Conservation (phyloP, 345 rosid genomes). For the Gossypium anomalum region DNA sequence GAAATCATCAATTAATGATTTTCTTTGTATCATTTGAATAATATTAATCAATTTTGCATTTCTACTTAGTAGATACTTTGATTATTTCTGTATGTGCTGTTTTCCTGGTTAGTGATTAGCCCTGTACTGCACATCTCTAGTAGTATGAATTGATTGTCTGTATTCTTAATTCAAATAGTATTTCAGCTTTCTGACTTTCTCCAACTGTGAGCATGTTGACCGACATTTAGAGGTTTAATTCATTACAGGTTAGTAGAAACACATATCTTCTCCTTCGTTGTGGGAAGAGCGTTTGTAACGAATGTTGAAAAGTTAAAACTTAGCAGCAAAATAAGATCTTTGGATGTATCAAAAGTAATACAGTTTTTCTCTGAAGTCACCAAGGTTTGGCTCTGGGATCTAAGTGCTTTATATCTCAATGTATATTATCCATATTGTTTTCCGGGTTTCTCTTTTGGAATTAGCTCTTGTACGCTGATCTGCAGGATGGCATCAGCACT, state of each 20-base stretch:
- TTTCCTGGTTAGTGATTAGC: neutral
- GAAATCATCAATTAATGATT: neutral
- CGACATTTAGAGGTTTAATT: constrained; percentile 29
- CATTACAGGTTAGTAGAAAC: constrained; percentile 96
- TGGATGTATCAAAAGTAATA: constrained; percentile 64
- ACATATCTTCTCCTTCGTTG: constrained; percentile 94
- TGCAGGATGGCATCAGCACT: constrained; percentile 80
- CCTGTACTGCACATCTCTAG: neutral
- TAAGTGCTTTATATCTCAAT: constrained; percentile 1
- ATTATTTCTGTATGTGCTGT: neutral
- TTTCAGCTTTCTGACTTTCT: constrained; percentile 16
- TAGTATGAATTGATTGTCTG: neutral
- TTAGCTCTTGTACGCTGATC: constrained; percentile 24
- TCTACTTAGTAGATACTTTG: neutral
- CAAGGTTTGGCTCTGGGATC: constrained; percentile 51
- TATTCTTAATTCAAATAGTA: constrained; percentile 15
- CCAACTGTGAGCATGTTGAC: constrained; percentile 21
- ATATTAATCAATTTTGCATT: neutral
- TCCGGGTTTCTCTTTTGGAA: constrained; percentile 16
- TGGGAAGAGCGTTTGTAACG: constrained; percentile 99
- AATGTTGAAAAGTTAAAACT: constrained; percentile 95
- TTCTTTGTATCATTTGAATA: neutral
- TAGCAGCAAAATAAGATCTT: constrained; percentile 79
- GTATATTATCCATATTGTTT: constrained; percentile 6
- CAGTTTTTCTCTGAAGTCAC: constrained; percentile 74